Evolutionary conservation across 2,329 filamentous ascomycete species (phyloP), one percentile per base, ranked within the genome.

Genomic region (Fusarium tricinctum): DNA sequence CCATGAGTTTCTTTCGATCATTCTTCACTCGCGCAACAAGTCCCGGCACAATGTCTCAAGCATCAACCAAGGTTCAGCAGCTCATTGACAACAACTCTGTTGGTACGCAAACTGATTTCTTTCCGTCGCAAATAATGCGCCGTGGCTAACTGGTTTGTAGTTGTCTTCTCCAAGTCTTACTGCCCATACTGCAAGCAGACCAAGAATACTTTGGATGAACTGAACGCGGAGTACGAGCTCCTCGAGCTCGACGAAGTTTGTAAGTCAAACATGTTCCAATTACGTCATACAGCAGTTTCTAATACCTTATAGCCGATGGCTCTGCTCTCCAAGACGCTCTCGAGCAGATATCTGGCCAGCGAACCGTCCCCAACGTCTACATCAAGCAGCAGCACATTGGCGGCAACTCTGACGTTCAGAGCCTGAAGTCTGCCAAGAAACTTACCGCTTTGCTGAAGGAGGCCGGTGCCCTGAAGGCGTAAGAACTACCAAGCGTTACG

Each of bases 161-260:
- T 96, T 75, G 92, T 99, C 79, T 99, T 99, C 87, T 94, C 91
- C 82, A 99, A 99, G 85, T 93, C 91, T 17, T 97, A 93, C 84
- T 99, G 96, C 88, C 94, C 94, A 14, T 97, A 97, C 88, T 98
- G 95, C 87, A 86, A 82, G 60, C 85, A 89, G 63, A 89, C 91
- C 73, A 98, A 98, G 89, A 76, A 85, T 58, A 85, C 93, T 50
- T 84, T 99, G 73, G 87, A 85, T 76, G 84, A 88, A 59, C 73
- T 89, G 60, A 89, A 89, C 70, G 92, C 92, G 65, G 91, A 94
- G 74, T 94, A 88, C 81, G 89, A 87, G 76, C 78, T 87, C 57
- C 83, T 96, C 59, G 96, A 99, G 86, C 85, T 99, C 66, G 94
- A 99, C 82, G 83, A 94, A 83, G 86, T 92, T 73, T 84, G 92